A percentile compares a stretch with the other conserved stretches of the same genome.
These are phyloP conservation scores for Teunomyces barrocoloradensis DNA, from an alignment of 805 yeast species.

Conservation along the genomic window DNA sequence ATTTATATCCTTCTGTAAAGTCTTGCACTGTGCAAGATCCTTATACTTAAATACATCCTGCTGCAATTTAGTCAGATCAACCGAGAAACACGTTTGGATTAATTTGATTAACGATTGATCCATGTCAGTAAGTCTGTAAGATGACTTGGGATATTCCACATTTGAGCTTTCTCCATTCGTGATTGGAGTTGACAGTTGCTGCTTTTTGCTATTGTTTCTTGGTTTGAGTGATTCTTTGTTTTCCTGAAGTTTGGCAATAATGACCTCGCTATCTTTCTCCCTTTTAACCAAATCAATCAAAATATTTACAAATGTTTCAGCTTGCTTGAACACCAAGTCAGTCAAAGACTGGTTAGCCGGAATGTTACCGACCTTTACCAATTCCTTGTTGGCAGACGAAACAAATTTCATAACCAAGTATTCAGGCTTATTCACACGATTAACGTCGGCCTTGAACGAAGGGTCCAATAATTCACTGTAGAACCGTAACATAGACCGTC, in stretches of 20 bases:
- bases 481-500: conserved; percentile 58
- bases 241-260: conserved; percentile 43
- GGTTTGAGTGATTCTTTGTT: conserved; percentile 39
- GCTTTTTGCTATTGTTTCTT: conserved; percentile 14
- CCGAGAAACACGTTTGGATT: conserved; percentile 47
- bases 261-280: conserved; percentile 36
- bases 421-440: conserved; percentile 33
- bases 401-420: conserved; percentile 54
- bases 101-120: conserved; percentile 43
- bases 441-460: conserved; percentile 31
- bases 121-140: conserved; percentile 55
- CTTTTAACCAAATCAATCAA: conserved; percentile 35
- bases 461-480: conserved; percentile 61
- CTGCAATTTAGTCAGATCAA: conserved; percentile 51
- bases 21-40: conserved; percentile 37
- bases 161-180: background rate
- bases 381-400: conserved; percentile 51
- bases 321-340: conserved; percentile 34
- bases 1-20: conserved; percentile 35
- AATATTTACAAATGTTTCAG: conserved; percentile 34
- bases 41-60: conserved; percentile 48
- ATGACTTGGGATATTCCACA: conserved; percentile 39
- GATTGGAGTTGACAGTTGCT: conserved; percentile 1
- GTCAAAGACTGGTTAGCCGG: conserved; percentile 29
- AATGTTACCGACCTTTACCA: conserved; percentile 39